These are phyloP conservation scores for Chaetomiaceae sp. DNA, from an alignment of 2,329 filamentous ascomycete species.

Conservation along the genomic window DNA sequence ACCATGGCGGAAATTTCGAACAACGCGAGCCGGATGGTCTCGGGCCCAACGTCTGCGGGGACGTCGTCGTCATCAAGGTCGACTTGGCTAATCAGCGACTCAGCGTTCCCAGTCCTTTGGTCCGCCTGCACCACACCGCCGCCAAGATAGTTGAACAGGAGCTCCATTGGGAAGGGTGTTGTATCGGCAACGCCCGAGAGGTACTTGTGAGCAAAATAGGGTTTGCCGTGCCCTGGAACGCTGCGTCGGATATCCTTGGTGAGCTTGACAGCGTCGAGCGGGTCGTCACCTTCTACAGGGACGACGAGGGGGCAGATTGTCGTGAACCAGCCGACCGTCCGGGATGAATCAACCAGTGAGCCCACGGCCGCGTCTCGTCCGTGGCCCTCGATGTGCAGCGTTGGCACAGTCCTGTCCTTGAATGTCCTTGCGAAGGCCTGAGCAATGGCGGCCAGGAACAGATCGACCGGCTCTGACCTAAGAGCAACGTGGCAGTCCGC, in stretches of 20 bases:
- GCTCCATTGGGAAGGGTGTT: slow-evolving; percentile 17
- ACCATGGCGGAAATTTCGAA: slow-evolving; percentile 23
- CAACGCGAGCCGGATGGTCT: slow-evolving; percentile 19
- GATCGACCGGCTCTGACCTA: slow-evolving; percentile 19
- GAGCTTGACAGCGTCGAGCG: slow-evolving; percentile 15
- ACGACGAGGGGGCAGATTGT: slow-evolving; percentile 17
- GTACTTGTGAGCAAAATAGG: slow-evolving; percentile 20
- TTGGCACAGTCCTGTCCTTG: slow-evolving; percentile 14
- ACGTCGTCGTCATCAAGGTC: slow-evolving; percentile 1
- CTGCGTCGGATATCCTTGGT: slow-evolving; percentile 19
- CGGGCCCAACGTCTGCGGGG: slow-evolving; percentile 19
- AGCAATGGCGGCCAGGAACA: slow-evolving; percentile 19
- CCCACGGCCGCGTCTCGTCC: slow-evolving; percentile 17
- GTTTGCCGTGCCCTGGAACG: slow-evolving; percentile 17
- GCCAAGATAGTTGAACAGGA: slow-evolving; percentile 24
- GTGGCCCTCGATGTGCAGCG: slow-evolving; percentile 19
- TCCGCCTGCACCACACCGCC: slow-evolving; percentile 9
- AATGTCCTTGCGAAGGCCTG: slow-evolving; percentile 19
- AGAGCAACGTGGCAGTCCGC: slow-evolving; percentile 19
- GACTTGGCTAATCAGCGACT: slow-evolving; percentile 1
- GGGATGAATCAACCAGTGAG: slow-evolving; percentile 16
- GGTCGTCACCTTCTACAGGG: slow-evolving; percentile 1
- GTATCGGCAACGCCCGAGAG: neutral
- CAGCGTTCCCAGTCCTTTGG: neutral
- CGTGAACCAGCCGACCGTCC: slow-evolving; percentile 23